phyloP scores from a whole-genome alignment of 306 rosid genomes.

The Casuarina glauca region DNA sequence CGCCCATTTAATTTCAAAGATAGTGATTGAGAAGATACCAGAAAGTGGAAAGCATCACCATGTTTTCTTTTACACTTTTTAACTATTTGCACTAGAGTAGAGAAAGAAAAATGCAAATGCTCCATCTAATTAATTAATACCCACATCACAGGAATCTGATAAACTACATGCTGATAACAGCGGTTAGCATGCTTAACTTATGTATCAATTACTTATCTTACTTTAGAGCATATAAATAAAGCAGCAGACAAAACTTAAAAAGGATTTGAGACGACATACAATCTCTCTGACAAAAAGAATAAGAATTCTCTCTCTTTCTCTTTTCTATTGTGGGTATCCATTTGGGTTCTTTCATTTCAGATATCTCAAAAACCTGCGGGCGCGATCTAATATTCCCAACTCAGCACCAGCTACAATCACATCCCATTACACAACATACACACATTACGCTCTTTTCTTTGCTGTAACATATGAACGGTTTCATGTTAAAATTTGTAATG shows the following conservation, averaged over 20 bases:
- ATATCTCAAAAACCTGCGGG: background rate
- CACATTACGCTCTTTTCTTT: background rate
- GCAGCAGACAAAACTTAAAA: background rate
- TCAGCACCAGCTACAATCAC: background rate
- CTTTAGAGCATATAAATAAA: background rate
- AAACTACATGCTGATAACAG: background rate
- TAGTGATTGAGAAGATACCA: constrained; percentile 12
- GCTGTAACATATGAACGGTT: constrained; percentile 2
- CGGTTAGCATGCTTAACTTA: background rate
- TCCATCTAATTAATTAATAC: background rate
- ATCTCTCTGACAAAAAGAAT: background rate
- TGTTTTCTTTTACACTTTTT: constrained; percentile 7
- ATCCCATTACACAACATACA: background rate
- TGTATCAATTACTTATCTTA: background rate
- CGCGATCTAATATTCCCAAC: background rate
- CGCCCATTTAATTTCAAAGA: constrained; percentile 33
- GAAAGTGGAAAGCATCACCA: constrained; percentile 7
- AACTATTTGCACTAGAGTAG: background rate
- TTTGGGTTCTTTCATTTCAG: too few relatives aligned
- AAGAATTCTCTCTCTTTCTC: background rate
- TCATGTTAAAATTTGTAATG: constrained; percentile 2
- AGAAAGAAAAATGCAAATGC: constrained; percentile 17
- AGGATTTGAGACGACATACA: background rate
- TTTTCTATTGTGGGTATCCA: too few relatives aligned
- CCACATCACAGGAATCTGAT: background rate